A percentile compares a stretch with the other conserved stretches of the same genome.
Evolutionary conservation across 495 filamentous ascomycete genomes (phyloP).

Genomic region (Lophiotrema nucula): DNA sequence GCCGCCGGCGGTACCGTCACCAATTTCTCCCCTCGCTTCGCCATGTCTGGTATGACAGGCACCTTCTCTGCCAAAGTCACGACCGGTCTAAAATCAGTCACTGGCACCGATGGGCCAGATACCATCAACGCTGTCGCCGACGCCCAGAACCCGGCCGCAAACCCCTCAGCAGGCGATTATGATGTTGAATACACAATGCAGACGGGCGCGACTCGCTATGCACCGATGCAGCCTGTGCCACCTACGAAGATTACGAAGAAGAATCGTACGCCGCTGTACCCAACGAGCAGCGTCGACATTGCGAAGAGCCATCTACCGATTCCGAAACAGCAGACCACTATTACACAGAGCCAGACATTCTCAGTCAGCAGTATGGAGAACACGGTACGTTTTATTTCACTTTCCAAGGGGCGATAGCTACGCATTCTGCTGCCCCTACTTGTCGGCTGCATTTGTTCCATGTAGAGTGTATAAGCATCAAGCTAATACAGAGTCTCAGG

Average conservation of each 20-base stretch:
- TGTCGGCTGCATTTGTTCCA: no score
- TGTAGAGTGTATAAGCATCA: no score
- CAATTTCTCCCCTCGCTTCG: slow-evolving; percentile 65
- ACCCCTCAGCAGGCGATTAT: slow-evolving; percentile 36
- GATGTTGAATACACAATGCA: slow-evolving; percentile 62
- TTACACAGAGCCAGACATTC: slow-evolving; percentile 60
- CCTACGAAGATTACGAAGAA: slow-evolving; percentile 62
- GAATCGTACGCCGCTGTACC: slow-evolving; percentile 55
- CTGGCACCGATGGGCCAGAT: slow-evolving; percentile 47
- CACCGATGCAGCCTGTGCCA: slow-evolving; percentile 69
- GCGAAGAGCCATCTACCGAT: slow-evolving; percentile 57
- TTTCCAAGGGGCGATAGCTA: no score
- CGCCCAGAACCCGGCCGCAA: slow-evolving; percentile 19
- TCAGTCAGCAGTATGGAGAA: slow-evolving; percentile 59
- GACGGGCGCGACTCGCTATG: slow-evolving; percentile 64
- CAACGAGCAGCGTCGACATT: slow-evolving; percentile 60
- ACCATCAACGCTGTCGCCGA: slow-evolving; percentile 19
- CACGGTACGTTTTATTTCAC: slow-evolving; percentile 50
- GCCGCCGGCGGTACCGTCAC: slow-evolving; percentile 51
- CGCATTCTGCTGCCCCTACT: no score
- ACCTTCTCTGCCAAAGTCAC: slow-evolving; percentile 51
- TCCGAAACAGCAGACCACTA: slow-evolving; percentile 58
- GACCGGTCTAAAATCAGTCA: slow-evolving; percentile 46
- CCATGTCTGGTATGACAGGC: slow-evolving; percentile 66
- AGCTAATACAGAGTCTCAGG: slow-evolving; percentile 37